Evolutionary conservation across 345 rosid genomes (phyloP).

Genomic region (Eucalyptus sp.): DNA sequence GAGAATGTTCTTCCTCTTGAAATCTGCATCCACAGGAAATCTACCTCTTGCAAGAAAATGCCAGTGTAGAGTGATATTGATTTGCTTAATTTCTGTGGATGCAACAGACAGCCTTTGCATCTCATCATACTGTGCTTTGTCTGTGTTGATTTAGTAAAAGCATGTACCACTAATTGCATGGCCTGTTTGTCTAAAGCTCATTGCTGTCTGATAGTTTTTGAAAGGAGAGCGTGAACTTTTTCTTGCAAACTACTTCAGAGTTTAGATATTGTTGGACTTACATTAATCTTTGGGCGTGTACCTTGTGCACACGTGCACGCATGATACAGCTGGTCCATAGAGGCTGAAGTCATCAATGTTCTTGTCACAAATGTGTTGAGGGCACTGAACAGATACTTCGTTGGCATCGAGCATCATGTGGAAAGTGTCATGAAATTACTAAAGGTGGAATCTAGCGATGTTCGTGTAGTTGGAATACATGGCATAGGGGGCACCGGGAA

Average conservation of each 20-base stretch:
- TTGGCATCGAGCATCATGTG: accelerated
- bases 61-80: no score
- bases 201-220: no score
- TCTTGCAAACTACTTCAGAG: accelerated
- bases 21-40: neutral
- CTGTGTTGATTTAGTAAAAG: neutral
- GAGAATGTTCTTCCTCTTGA: neutral
- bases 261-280: accelerated
- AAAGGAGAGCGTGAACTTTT: accelerated
- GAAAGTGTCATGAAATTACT: accelerated
- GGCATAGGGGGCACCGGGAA: no score
- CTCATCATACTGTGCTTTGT: neutral
- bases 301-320: no score
- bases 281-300: accelerated
- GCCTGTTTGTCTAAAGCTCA: neutral
- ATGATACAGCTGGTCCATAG: accelerated
- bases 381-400: accelerated
- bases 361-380: accelerated
- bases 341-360: accelerated
- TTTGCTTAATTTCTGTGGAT: no score
- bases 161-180: accelerated
- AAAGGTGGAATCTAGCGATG: no score
- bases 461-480: no score
- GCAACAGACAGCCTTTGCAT: neutral
- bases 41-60: neutral